Percentiles rank a stretch among this genome's conserved stretches.
Conservation (phyloP, 768 basidiomycete species). For the Podaxis sp. region DNA sequence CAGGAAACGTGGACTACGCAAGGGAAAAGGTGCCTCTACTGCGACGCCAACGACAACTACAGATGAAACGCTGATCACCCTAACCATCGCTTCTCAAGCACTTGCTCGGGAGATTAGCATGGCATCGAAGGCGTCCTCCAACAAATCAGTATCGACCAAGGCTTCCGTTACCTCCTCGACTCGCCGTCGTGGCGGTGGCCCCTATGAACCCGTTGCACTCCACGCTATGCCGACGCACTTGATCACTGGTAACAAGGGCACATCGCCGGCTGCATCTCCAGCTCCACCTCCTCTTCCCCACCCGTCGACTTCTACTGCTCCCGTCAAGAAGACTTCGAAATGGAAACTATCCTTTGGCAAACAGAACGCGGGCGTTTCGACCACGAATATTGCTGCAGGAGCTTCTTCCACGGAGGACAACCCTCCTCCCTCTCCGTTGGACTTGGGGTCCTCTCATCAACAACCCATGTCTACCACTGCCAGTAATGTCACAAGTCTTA, state of each 20-base stretch:
- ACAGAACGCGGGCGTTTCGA: slow-evolving; percentile 35
- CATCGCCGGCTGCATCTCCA: slow-evolving; percentile 16
- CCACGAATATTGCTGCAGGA: slow-evolving; percentile 34
- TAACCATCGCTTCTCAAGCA: slow-evolving; percentile 79
- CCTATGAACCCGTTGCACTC: slow-evolving; percentile 48
- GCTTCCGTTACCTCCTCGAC: slow-evolving; percentile 27
- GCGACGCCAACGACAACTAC: slow-evolving; percentile 33
- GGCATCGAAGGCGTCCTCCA: slow-evolving; percentile 49
- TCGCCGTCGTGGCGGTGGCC: slow-evolving; percentile 24
- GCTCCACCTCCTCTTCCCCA: slow-evolving; percentile 23
- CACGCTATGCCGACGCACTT: slow-evolving; percentile 41
- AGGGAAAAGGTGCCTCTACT: slow-evolving; percentile 65
- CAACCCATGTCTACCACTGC: slow-evolving; percentile 64
- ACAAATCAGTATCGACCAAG: slow-evolving; percentile 31
- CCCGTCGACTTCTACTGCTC: slow-evolving; percentile 26
- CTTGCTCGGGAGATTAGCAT: slow-evolving; percentile 83
- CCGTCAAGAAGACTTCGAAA: slow-evolving; percentile 81
- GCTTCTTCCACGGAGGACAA: slow-evolving; percentile 41
- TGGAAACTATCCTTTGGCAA: slow-evolving; percentile 82
- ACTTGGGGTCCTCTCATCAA: slow-evolving; percentile 25
- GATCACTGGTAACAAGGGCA: slow-evolving; percentile 24
- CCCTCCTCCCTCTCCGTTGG: slow-evolving; percentile 29
- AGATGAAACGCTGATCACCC: slow-evolving; percentile 63
- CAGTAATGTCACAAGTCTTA: slow-evolving; percentile 72
- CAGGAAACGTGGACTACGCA: slow-evolving; percentile 82